A percentile compares a stretch with the other conserved stretches of the same genome.
Evolutionary conservation across 202 grass and related monocot genomes (phyloP).

Genomic region (Zizania palustris): DNA sequence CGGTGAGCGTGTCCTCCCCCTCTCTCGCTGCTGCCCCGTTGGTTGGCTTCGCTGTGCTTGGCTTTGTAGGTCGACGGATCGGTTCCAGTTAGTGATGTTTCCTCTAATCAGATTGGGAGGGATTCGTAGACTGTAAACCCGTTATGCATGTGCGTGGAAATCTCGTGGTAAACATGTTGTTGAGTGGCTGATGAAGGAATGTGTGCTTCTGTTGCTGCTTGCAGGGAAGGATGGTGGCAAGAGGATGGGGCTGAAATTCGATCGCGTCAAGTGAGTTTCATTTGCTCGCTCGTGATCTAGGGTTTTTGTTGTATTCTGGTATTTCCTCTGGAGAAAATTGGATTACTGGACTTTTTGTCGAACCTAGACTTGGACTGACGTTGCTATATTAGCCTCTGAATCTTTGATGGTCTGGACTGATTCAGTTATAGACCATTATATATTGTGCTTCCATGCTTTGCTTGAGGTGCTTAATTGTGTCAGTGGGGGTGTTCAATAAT

Average conservation of each 20-base stretch:
- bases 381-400: not conserved
- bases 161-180: not conserved
- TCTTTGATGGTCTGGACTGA: not conserved
- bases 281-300: not conserved
- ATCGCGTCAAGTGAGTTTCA: slow-evolving; percentile 70
- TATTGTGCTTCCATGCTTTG: not conserved
- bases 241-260: slow-evolving; percentile 95
- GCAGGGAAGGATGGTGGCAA: slow-evolving; percentile 86
- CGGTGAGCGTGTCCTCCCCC: slow-evolving; percentile 23
- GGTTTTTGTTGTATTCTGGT: not conserved
- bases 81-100: not conserved
- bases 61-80: not conserved
- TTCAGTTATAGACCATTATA: not conserved
- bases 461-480: not conserved
- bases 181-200: not conserved
- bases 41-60: not conserved
- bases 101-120: not conserved
- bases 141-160: not conserved
- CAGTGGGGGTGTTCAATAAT: not conserved
- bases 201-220: slow-evolving; percentile 1
- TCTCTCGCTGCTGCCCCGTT: not conserved
- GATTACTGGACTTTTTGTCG: not conserved
- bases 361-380: not conserved
- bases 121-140: not conserved
- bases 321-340: not conserved